Conservation (phyloP, 2,329 filamentous ascomycete genomes). For the Fusarium sp. region DNA sequence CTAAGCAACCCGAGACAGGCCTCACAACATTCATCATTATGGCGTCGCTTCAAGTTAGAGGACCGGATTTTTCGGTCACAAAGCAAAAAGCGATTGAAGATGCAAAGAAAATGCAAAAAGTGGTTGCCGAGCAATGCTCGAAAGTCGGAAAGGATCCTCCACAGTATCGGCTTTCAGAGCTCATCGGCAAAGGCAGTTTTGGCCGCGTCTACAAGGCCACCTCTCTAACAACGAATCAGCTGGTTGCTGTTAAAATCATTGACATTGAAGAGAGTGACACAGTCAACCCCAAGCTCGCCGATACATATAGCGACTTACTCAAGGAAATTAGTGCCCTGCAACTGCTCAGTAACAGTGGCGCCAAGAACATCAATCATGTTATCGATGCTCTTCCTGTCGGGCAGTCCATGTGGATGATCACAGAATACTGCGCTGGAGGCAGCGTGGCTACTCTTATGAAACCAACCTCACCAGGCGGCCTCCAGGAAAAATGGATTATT, state of each 20-base stretch:
- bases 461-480: constrained; percentile 71
- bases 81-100: constrained; percentile 74
- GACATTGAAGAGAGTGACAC: constrained; percentile 83
- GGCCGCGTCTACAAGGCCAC: constrained; percentile 78
- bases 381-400: constrained; percentile 83
- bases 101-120: constrained; percentile 75
- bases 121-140: constrained; percentile 71
- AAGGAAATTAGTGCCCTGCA: constrained; percentile 78
- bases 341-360: constrained; percentile 77
- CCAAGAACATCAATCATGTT: constrained; percentile 83
- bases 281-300: constrained; percentile 71
- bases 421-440: constrained; percentile 86
- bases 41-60: constrained; percentile 58
- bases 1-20: constrained; percentile 26
- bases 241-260: constrained; percentile 85
- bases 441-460: constrained; percentile 81
- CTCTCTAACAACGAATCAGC: constrained; percentile 57
- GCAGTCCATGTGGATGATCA: constrained; percentile 88
- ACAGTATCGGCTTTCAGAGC: constrained; percentile 74
- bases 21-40: constrained; percentile 44
- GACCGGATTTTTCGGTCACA: constrained; percentile 58
- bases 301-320: constrained; percentile 76
- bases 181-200: constrained; percentile 81
- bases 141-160: constrained; percentile 71
- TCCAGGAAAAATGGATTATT: constrained; percentile 78